Evolutionary conservation across 441 rosid species (phyloP).

Genomic region (Arabidopsis lyrata): DNA sequence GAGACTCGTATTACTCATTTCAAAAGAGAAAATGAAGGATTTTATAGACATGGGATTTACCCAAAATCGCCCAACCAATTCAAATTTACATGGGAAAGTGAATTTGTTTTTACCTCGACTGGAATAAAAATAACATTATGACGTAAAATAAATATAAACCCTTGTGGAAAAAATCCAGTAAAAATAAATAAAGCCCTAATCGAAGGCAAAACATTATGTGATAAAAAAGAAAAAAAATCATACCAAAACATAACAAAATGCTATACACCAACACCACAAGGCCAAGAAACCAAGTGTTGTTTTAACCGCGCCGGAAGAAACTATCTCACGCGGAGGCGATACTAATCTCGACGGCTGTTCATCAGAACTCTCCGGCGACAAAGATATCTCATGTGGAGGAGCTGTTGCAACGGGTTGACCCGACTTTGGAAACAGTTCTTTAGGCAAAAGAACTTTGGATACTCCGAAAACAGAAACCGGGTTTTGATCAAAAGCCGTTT

Average conservation of each 20-base stretch:
- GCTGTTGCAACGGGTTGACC: constrained; percentile 51
- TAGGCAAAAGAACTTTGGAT: constrained; percentile 80
- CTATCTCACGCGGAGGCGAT: constrained; percentile 63
- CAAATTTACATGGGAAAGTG: constrained; percentile 33
- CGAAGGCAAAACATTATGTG: constrained; percentile 31
- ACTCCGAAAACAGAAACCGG: constrained; percentile 89
- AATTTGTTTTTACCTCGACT: constrained; percentile 18
- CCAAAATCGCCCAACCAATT: constrained; percentile 30
- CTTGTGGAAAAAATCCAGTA: constrained; percentile 23
- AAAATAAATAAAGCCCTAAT: constrained; percentile 33
- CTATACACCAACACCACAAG: constrained; percentile 62
- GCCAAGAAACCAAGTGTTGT: constrained; percentile 25
- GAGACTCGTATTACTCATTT: too few species aligned
- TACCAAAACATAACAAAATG: constrained; percentile 41
- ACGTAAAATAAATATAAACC: constrained; percentile 32
- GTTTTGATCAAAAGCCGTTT: constrained; percentile 86
- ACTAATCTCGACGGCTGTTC: constrained; percentile 55
- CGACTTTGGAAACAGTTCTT: constrained; percentile 52
- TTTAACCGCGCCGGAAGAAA: constrained; percentile 33
- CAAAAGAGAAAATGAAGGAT: background rate
- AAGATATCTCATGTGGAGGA: constrained; percentile 57
- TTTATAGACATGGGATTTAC: constrained; percentile 30
- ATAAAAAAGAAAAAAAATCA: constrained; percentile 13
- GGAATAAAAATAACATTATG: constrained; percentile 26
- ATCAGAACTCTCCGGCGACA: constrained; percentile 62